phyloP scores from a whole-genome alignment of 2,329 filamentous ascomycete genomes.

The Claviceps sp. region DNA sequence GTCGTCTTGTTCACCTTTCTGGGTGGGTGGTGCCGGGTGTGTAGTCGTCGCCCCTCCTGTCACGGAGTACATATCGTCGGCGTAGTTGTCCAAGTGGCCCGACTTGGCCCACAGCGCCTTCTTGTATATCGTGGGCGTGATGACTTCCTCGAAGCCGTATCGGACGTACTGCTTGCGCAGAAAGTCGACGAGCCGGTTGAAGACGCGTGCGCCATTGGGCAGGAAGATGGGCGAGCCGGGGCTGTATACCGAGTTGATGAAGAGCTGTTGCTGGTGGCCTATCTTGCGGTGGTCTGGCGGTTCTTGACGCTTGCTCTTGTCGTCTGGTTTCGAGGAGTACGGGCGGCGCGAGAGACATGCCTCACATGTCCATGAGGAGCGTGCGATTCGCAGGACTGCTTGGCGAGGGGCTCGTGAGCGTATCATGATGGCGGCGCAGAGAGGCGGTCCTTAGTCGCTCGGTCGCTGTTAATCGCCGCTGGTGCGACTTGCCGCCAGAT shows the following conservation, averaged over 20 bases:
- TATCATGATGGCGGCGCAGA: slow-evolving; percentile 15
- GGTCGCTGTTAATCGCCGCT: not conserved
- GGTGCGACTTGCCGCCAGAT: too few relatives aligned
- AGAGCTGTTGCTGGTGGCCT: slow-evolving; percentile 57
- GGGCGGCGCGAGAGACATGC: slow-evolving; percentile 16
- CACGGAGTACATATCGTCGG: slow-evolving; percentile 85
- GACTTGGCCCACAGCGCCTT: slow-evolving; percentile 76
- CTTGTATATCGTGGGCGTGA: slow-evolving; percentile 86
- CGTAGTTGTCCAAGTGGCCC: slow-evolving; percentile 80
- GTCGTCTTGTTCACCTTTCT: not conserved
- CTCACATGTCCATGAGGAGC: slow-evolving; percentile 19
- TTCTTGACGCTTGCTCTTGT: slow-evolving; percentile 14
- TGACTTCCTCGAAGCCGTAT: slow-evolving; percentile 79
- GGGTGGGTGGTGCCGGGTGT: slow-evolving; percentile 9
- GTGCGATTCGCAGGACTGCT: slow-evolving; percentile 6
- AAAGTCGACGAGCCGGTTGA: slow-evolving; percentile 73
- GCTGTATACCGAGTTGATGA: slow-evolving; percentile 66
- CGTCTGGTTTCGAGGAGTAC: slow-evolving; percentile 14
- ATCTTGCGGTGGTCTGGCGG: slow-evolving; percentile 46
- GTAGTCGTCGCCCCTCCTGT: slow-evolving; percentile 27
- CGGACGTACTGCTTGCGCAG: slow-evolving; percentile 71
- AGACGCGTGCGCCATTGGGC: slow-evolving; percentile 67
- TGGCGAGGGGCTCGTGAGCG: slow-evolving; percentile 13
- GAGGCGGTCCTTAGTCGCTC: not conserved
- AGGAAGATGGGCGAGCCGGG: slow-evolving; percentile 78